Conservation (phyloP, 768 basidiomycete species). For the Russula vinacea region DNA sequence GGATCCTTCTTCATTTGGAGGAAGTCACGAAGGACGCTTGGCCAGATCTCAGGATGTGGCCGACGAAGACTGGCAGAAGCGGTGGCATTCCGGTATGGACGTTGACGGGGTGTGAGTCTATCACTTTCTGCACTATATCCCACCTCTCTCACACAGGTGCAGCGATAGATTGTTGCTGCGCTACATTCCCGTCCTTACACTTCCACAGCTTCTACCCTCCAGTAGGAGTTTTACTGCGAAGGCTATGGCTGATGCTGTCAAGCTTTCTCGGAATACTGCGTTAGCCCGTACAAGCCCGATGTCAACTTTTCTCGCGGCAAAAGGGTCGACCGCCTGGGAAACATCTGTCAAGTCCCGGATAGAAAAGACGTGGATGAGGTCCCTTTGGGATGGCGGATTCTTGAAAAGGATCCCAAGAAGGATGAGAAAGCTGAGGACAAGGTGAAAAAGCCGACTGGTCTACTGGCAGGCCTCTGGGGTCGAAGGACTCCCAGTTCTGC, state of each 20-base stretch:
- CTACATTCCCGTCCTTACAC: conserved; percentile 49
- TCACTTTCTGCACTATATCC: conserved; percentile 10
- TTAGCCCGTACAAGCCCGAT: conserved; percentile 61
- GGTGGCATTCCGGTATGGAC: conserved; percentile 46
- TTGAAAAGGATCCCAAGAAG: conserved; percentile 53
- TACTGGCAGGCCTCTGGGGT: conserved; percentile 70
- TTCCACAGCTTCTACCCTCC: conserved; percentile 52
- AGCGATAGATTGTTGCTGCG: conserved; percentile 45
- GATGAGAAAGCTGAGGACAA: conserved; percentile 45
- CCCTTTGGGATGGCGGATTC: conserved; percentile 70
- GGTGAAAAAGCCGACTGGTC: conserved; percentile 48
- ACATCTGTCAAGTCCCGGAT: conserved; percentile 55
- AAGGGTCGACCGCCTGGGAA: conserved; percentile 77
- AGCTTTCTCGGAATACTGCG: conserved; percentile 58
- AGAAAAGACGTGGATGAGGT: conserved; percentile 53
- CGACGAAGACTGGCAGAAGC: conserved; percentile 35
- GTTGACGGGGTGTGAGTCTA: conserved; percentile 58
- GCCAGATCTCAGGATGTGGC: conserved; percentile 37
- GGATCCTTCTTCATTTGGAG: conserved; percentile 53
- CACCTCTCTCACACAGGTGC: conserved; percentile 1
- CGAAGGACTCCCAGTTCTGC: conserved; percentile 37
- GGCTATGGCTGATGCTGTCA: conserved; percentile 57
- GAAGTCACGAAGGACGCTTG: conserved; percentile 53
- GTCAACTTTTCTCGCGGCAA: conserved; percentile 63
- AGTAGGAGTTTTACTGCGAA: conserved; percentile 55